Evolutionary conservation across 2,329 filamentous ascomycete species (phyloP).

Genomic region (Kalaharituber pfeilii): DNA sequence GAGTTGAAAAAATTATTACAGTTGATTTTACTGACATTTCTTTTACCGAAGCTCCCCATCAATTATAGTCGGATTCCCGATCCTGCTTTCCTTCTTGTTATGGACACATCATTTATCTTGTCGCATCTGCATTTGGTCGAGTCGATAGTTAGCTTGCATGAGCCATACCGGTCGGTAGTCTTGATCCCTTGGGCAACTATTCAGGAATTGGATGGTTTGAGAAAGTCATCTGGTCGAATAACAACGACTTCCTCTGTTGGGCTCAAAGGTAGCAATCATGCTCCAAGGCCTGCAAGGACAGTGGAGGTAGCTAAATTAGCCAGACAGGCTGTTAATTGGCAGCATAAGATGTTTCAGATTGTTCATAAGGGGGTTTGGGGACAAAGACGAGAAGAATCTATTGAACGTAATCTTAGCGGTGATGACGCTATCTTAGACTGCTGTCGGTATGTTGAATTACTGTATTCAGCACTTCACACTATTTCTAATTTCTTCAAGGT

Average conservation of each 20-base stretch:
- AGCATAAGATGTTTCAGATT: constrained; percentile 8
- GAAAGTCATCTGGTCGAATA: constrained; percentile 10
- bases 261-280: background rate
- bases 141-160: constrained; percentile 10
- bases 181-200: constrained; percentile 18
- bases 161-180: constrained; percentile 12
- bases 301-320: constrained; percentile 9
- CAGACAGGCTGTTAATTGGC: constrained; percentile 14
- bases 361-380: constrained; percentile 15
- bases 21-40: background rate
- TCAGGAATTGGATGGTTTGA: constrained; percentile 16
- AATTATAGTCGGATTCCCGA: constrained; percentile 8
- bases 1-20: background rate
- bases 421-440: constrained; percentile 18
- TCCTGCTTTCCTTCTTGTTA: constrained; percentile 14
- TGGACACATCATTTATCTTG: constrained; percentile 18
- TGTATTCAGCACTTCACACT: constrained; percentile 1
- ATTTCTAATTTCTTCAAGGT: constrained; percentile 8
- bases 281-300: background rate
- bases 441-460: constrained; percentile 11
- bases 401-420: constrained; percentile 9
- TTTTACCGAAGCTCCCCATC: background rate
- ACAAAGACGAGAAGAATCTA: constrained; percentile 14
- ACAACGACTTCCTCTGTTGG: background rate
- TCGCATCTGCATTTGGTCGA: constrained; percentile 16